A percentile compares a stretch with the other conserved stretches of the same genome.
Conservation (phyloP, 1,284 basidiomycete species). For the Ceratobasidium theobromae region DNA sequence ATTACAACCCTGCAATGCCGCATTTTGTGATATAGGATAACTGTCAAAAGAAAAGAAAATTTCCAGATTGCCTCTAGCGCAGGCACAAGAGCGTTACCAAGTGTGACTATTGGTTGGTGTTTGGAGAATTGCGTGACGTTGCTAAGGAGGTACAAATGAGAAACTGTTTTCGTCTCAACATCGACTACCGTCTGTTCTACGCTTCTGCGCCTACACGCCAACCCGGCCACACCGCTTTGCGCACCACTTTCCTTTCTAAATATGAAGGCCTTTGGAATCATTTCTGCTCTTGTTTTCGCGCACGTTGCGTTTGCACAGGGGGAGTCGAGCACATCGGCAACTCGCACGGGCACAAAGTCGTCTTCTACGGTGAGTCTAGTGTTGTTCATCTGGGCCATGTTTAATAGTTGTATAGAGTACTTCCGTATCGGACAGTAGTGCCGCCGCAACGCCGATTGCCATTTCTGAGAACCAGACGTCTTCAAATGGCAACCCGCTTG, state of each 20-base stretch:
- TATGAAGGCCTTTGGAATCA: slow-evolving; percentile 21
- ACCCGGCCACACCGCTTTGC: neutral
- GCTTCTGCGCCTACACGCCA: neutral
- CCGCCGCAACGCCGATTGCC: neutral
- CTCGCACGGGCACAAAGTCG: neutral
- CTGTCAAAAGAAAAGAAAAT: too few relatives aligned
- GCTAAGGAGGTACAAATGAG: slow-evolving; percentile 17
- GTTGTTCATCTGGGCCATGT: too few relatives aligned
- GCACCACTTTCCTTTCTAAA: slow-evolving; percentile 18
- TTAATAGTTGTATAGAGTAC: too few relatives aligned
- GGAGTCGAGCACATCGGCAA: neutral
- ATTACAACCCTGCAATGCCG: too few relatives aligned
- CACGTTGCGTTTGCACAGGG: slow-evolving; percentile 29
- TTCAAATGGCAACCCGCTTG: slow-evolving; percentile 46
- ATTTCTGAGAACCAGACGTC: neutral
- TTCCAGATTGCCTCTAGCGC: too few relatives aligned
- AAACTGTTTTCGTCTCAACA: neutral
- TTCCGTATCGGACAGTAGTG: neutral
- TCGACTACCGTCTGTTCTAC: neutral
- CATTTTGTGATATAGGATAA: too few relatives aligned
- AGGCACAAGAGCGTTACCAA: slow-evolving; percentile 5
- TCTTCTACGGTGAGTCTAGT: too few relatives aligned
- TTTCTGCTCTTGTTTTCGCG: slow-evolving; percentile 35
- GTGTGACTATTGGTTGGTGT: neutral
- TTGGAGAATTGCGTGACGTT: slow-evolving; percentile 5